Percentiles rank a stretch among this genome's conserved stretches.
These are phyloP conservation scores for Tuber calosporum DNA, from an alignment of 495 filamentous ascomycete species.

Conservation along the genomic window DNA sequence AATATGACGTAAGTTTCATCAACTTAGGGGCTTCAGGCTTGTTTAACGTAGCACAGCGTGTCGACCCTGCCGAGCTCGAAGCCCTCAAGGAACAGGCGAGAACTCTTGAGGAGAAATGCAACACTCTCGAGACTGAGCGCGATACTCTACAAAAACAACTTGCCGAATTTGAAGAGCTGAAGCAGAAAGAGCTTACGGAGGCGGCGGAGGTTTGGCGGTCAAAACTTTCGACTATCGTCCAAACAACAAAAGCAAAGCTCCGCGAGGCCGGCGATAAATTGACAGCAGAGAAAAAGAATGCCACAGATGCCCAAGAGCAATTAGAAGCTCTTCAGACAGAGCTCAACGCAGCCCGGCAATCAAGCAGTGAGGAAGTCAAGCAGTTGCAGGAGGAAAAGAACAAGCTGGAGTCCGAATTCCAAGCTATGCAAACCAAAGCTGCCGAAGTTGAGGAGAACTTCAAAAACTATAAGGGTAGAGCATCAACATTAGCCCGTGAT, in stretches of 20 bases:
- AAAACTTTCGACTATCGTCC: conserved; percentile 48
- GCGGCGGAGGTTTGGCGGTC: conserved; percentile 44
- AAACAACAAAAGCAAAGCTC: conserved; percentile 39
- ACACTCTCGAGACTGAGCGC: conserved; percentile 61
- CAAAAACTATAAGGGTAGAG: conserved; percentile 9
- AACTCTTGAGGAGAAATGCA: conserved; percentile 46
- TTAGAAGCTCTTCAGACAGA: conserved; percentile 23
- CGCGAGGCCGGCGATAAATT: conserved; percentile 44
- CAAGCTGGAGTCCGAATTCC: conserved; percentile 34
- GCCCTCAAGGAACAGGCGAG: conserved; percentile 60
- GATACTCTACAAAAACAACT: conserved; percentile 59
- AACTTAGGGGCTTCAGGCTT: not conserved
- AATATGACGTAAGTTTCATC: conserved; percentile 58
- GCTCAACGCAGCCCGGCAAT: conserved; percentile 9
- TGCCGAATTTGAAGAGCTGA: conserved; percentile 46
- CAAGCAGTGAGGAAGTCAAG: conserved; percentile 2
- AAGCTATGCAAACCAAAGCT: conserved; percentile 48
- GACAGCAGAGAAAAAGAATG: conserved; percentile 28
- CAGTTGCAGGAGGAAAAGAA: not conserved
- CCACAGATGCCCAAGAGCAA: conserved; percentile 21
- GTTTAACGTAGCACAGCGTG: conserved; percentile 47
- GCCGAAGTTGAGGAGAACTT: conserved; percentile 11
- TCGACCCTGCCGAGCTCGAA: conserved; percentile 87
- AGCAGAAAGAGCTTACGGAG: conserved; percentile 49
- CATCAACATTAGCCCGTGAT: not conserved